A percentile compares a stretch with the other conserved stretches of the same genome.
These are phyloP conservation scores for Starmerella geochares DNA, from an alignment of 805 yeast genomes.

Conservation along the genomic window DNA sequence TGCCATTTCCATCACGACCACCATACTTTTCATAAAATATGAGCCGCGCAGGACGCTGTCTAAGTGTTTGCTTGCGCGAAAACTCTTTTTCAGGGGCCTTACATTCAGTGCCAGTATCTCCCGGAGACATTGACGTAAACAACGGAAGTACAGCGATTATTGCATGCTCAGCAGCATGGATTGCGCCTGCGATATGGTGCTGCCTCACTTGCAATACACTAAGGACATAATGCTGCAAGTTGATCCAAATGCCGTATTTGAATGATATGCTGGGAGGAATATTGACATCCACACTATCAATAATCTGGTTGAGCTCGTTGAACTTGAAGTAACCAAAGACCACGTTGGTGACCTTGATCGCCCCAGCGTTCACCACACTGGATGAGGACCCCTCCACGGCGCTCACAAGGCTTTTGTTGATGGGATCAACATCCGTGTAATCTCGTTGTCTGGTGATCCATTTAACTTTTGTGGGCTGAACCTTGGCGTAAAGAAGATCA, in stretches of 20 bases:
- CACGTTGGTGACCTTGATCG: conserved; percentile 54
- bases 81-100: conserved; percentile 91
- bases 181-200: conserved; percentile 73
- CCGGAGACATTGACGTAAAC: conserved; percentile 53
- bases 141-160: conserved; percentile 69
- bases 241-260: conserved; percentile 87
- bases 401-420: conserved; percentile 9
- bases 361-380: conserved; percentile 49
- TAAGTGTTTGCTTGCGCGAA: conserved; percentile 54
- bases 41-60: conserved; percentile 79
- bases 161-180: conserved; percentile 95
- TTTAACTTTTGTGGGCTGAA: conserved; percentile 79
- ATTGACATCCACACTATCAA: conserved; percentile 86
- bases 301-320: conserved; percentile 61
- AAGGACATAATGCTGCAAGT: conserved; percentile 59
- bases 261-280: conserved; percentile 66
- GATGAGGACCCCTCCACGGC: conserved; percentile 20
- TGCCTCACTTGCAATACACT: conserved; percentile 47
- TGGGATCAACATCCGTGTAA: conserved; percentile 84
- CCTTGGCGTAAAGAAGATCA: conserved; percentile 71
- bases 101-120: conserved; percentile 82
- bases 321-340: conserved; percentile 92
- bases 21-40: conserved; percentile 78
- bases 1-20: conserved; percentile 69
- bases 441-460: conserved; percentile 92